Evolutionary conservation across 1,139 yeast species (phyloP).

Genomic region (Kluyveromyces sp.): DNA sequence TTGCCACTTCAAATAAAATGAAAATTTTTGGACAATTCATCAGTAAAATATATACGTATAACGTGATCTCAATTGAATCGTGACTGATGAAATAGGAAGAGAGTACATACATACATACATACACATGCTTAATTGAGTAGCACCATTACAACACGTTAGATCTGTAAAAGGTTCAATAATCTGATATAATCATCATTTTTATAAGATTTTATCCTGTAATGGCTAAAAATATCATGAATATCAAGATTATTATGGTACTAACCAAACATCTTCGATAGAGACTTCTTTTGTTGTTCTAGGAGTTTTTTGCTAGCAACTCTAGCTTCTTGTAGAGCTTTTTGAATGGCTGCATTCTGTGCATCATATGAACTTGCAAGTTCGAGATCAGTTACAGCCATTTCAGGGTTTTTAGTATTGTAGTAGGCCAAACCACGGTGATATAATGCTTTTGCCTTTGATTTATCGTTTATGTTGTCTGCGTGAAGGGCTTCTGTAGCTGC

Average conservation of each 20-base stretch:
- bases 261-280: constrained; percentile 74
- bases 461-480: constrained; percentile 52
- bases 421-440: constrained; percentile 82
- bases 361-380: constrained; percentile 56
- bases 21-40: background rate
- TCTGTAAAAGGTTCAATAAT: too few species aligned
- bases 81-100: too few species aligned
- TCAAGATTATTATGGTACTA: background rate
- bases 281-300: constrained; percentile 68
- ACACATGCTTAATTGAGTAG: too few species aligned
- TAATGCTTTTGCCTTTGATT: constrained; percentile 72
- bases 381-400: constrained; percentile 58
- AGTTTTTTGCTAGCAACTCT: constrained; percentile 46
- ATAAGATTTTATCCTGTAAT: too few species aligned
- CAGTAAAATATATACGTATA: background rate
- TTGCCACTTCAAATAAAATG: constrained; percentile 2
- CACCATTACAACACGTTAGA: too few species aligned
- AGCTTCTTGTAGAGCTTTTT: constrained; percentile 58
- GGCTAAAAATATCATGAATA: background rate
- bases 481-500: constrained; percentile 64
- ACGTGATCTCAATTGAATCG: background rate
- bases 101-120: too few species aligned
- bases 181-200: too few species aligned
- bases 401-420: constrained; percentile 57
- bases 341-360: constrained; percentile 71